Conservation (phyloP, 1,284 basidiomycete genomes). For the Boletellus deceptivus region DNA sequence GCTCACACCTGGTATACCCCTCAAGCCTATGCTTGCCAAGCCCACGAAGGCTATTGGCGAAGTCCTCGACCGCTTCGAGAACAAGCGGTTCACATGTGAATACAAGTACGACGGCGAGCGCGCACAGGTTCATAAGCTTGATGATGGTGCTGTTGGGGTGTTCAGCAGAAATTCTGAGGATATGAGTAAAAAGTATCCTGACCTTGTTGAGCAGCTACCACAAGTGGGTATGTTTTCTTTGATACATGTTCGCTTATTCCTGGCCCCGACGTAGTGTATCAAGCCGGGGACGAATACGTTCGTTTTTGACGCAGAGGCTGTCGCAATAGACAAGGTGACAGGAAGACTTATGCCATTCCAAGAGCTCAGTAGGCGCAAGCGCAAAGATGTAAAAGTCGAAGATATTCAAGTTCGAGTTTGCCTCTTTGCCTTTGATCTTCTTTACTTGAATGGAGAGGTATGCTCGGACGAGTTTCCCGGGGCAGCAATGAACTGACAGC, state of each 20-base stretch:
- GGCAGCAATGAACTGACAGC: constrained; percentile 1
- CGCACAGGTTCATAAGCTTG: constrained; percentile 83
- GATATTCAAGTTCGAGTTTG: constrained; percentile 97
- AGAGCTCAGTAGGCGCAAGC: constrained; percentile 91
- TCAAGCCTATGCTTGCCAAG: constrained; percentile 99
- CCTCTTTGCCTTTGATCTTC: constrained; percentile 92
- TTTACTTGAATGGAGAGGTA: constrained; percentile 93
- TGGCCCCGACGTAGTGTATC: constrained; percentile 62
- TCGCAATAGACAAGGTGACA: constrained; percentile 88
- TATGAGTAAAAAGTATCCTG: constrained; percentile 99
- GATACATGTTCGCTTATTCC: background rate
- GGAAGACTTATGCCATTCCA: constrained; percentile 94
- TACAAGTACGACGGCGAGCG: constrained; percentile 99
- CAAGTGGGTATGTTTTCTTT: constrained; percentile 48
- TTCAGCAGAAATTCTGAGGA: constrained; percentile 99
- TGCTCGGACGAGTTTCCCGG: constrained; percentile 18
- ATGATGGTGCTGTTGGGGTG: constrained; percentile 79
- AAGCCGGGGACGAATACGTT: constrained; percentile 82
- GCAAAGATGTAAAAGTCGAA: constrained; percentile 96
- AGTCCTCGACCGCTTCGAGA: constrained; percentile 96
- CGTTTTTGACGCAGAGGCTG: constrained; percentile 94
- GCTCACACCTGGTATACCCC: constrained; percentile 91
- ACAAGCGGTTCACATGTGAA: constrained; percentile 96
- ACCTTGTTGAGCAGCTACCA: constrained; percentile 91
- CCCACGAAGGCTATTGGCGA: constrained; percentile 99